Evolutionary conservation across 108 stramenopile species (phyloP).

Genomic region (Pseudonitzschia pungens): DNA sequence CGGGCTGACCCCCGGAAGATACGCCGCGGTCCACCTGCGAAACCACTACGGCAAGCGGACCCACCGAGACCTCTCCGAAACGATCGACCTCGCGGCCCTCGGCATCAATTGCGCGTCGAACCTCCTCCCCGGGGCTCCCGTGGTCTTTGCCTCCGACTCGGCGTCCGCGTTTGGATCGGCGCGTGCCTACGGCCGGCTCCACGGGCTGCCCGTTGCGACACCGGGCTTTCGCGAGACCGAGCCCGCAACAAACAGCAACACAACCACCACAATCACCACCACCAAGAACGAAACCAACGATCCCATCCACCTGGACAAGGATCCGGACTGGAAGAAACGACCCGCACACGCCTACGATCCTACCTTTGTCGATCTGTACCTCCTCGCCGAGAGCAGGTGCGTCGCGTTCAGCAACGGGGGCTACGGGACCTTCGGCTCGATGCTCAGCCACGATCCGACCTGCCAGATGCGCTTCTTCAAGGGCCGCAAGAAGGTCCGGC

Average conservation of each 20-base stretch:
- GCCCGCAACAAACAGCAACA: not conserved
- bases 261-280: not conserved
- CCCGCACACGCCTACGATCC: slow-evolving; percentile 33
- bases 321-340: slow-evolving; percentile 24
- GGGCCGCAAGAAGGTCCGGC: slow-evolving; percentile 8
- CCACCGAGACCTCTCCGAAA: slow-evolving; percentile 19
- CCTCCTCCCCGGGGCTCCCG: slow-evolving; percentile 26
- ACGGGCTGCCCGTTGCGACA: slow-evolving; percentile 5
- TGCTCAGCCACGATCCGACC: slow-evolving; percentile 31
- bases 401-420: slow-evolving; percentile 39
- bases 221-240: not conserved
- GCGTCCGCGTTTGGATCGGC: slow-evolving; percentile 22
- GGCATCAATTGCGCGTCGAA: slow-evolving; percentile 44
- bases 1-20: slow-evolving; percentile 35
- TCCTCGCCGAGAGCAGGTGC: slow-evolving; percentile 36
- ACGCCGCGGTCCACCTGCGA: slow-evolving; percentile 40
- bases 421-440: slow-evolving; percentile 33
- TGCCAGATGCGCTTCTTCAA: slow-evolving; percentile 30
- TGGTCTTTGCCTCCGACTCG: slow-evolving; percentile 43
- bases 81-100: slow-evolving; percentile 21
- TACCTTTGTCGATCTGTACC: slow-evolving; percentile 43
- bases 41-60: slow-evolving; percentile 31
- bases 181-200: slow-evolving; percentile 18
- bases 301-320: slow-evolving; percentile 45
- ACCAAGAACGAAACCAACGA: not conserved